A percentile compares a stretch with the other conserved stretches of the same genome.
phyloP scores from a whole-genome alignment of 2,329 filamentous ascomycete species.

The Colletotrichum sp. region DNA sequence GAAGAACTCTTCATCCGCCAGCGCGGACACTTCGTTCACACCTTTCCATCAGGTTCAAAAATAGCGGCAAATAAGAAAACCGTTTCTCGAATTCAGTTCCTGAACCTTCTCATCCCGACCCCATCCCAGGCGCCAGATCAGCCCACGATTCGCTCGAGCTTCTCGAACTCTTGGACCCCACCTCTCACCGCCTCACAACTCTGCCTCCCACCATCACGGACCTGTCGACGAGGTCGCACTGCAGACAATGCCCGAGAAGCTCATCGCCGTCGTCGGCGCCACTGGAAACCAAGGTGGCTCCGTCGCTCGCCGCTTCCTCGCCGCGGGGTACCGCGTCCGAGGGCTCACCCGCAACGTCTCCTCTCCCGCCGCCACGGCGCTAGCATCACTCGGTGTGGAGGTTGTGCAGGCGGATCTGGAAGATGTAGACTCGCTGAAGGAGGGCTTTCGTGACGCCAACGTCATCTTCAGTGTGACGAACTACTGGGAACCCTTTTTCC shows the following conservation, averaged over 20 bases:
- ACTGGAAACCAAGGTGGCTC: conserved; percentile 59
- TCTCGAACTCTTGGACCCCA: neutral
- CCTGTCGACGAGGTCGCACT: neutral
- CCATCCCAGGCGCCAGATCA: neutral
- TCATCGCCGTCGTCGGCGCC: conserved; percentile 51
- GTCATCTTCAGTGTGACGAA: conserved; percentile 61
- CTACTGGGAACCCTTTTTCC: conserved; percentile 58
- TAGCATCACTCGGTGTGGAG: conserved; percentile 42
- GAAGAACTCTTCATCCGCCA: neutral
- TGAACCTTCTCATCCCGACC: neutral
- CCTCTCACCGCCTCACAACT: neutral
- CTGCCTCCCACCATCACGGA: neutral
- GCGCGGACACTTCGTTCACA: neutral
- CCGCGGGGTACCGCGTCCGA: conserved; percentile 47
- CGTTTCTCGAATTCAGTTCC: neutral
- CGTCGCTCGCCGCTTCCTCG: conserved; percentile 52
- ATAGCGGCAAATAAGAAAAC: neutral
- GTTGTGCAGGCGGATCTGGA: conserved; percentile 46
- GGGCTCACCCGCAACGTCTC: conserved; percentile 50
- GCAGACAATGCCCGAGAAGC: conserved; percentile 24
- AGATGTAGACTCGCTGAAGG: conserved; percentile 40
- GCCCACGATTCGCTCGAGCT: neutral
- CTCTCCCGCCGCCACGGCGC: conserved; percentile 42
- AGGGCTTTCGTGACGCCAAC: conserved; percentile 49
- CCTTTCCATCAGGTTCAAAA: neutral